Percentiles rank a stretch among this genome's conserved stretches.
Conservation (phyloP, 257 asterid genomes). For the Plectranthus barbatus region DNA sequence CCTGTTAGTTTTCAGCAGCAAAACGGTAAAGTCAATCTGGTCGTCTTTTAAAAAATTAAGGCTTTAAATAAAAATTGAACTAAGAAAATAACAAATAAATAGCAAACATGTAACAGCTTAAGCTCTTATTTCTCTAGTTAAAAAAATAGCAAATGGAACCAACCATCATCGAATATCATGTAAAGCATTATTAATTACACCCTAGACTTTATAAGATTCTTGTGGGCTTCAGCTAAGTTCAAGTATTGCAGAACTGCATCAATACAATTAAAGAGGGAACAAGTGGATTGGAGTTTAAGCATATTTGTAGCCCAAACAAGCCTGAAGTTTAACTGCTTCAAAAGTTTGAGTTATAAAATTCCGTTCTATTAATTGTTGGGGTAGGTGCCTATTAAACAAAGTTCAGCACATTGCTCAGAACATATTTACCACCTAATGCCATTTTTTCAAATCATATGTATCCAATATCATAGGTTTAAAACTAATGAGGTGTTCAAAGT, state of each 20-base stretch:
- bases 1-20: conserved; percentile 32
- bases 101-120: background rate
- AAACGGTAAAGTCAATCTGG: conserved; percentile 5
- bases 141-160: background rate
- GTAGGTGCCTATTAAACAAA: background rate
- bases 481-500: background rate
- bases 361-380: background rate
- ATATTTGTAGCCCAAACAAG: no score
- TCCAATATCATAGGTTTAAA: background rate
- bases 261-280: no score
- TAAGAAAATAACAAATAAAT: background rate
- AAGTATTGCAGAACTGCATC: no score
- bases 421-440: background rate
- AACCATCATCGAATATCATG: background rate
- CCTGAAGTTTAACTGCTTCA: no score
- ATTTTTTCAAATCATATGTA: background rate
- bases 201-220: background rate
- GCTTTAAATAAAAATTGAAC: background rate
- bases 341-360: background rate
- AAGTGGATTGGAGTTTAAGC: no score
- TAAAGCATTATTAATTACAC: background rate
- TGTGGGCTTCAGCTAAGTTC: background rate
- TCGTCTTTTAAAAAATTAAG: background rate
- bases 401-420: background rate
- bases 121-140: background rate